A percentile compares a stretch with the other conserved stretches of the same genome.
These are phyloP conservation scores for Atkinsonella texensis DNA, from an alignment of 2,329 filamentous ascomycete genomes.

Conservation along the genomic window DNA sequence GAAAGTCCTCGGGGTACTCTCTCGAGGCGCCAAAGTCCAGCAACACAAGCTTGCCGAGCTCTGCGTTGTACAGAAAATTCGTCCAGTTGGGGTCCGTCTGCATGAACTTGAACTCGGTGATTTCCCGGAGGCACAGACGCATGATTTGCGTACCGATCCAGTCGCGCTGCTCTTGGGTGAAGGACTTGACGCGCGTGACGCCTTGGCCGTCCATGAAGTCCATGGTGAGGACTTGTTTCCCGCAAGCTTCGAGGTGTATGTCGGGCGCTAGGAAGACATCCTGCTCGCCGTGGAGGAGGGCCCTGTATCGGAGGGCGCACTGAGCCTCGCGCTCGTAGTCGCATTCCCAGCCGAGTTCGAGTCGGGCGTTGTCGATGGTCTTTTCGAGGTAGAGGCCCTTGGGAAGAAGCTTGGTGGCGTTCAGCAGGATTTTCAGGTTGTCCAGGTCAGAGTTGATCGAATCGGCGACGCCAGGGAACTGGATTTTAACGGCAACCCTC, in stretches of 20 bases:
- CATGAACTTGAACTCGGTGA: slow-evolving; percentile 94
- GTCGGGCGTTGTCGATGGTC: slow-evolving; percentile 89
- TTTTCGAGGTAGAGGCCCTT: slow-evolving; percentile 91
- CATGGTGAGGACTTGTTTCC: slow-evolving; percentile 82
- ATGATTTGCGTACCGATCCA: slow-evolving; percentile 95
- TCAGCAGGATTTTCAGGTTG: slow-evolving; percentile 82
- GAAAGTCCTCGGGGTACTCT: slow-evolving; percentile 71
- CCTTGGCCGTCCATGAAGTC: slow-evolving; percentile 78
- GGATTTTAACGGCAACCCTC: slow-evolving; percentile 86
- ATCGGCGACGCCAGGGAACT: slow-evolving; percentile 90
- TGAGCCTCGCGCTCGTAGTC: slow-evolving; percentile 85
- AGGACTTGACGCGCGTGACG: slow-evolving; percentile 66
- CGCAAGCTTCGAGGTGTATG: slow-evolving; percentile 67
- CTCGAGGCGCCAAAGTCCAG: slow-evolving; percentile 91
- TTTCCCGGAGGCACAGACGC: slow-evolving; percentile 82
- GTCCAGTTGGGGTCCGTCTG: slow-evolving; percentile 99
- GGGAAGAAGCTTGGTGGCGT: slow-evolving; percentile 78
- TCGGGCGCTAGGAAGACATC: slow-evolving; percentile 69
- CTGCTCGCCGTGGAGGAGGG: slow-evolving; percentile 54
- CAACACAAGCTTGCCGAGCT: slow-evolving; percentile 64
- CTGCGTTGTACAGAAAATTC: slow-evolving; percentile 84
- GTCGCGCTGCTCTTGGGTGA: slow-evolving; percentile 76
- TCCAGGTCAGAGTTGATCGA: slow-evolving; percentile 95
- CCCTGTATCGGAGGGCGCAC: slow-evolving; percentile 63
- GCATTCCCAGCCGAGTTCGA: slow-evolving; percentile 92